Evolutionary conservation across 169 alveolate species (phyloP).

Genomic region (Cryptosporidium andersoni): DNA sequence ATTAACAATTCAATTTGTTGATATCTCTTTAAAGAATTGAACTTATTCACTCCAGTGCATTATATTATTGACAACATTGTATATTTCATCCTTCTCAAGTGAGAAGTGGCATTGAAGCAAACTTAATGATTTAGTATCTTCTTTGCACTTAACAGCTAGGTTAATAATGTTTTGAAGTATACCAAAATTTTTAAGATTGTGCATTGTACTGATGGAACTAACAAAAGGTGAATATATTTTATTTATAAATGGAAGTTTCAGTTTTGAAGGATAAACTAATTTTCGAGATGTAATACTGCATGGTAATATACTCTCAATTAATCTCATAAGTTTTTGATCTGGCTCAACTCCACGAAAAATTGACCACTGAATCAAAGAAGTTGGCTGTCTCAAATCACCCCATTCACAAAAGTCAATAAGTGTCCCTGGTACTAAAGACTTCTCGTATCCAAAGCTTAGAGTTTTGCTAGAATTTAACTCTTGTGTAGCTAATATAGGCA

Average conservation of each 20-base stretch:
- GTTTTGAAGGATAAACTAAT: no score
- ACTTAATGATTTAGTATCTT: not conserved
- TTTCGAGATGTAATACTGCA: not conserved
- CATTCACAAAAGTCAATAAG: no score
- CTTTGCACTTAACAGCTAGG: not conserved
- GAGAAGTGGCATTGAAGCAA: not conserved
- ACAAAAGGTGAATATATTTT: no score
- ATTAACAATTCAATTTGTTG: no score
- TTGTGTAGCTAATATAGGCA: not conserved
- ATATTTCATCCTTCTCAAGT: slow-evolving; percentile 29
- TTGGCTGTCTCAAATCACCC: no score
- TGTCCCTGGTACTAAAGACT: no score
- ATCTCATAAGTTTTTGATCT: not conserved
- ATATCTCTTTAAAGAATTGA: not conserved
- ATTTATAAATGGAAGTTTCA: not conserved
- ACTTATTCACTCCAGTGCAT: slow-evolving; percentile 1
- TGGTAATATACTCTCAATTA: not conserved
- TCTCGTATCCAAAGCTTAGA: no score
- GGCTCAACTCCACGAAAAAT: no score
- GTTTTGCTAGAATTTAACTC: no score
- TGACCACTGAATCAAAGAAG: no score
- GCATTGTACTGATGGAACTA: slow-evolving; percentile 1
- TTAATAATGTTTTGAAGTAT: not conserved
- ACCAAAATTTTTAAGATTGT: slow-evolving; percentile 4
- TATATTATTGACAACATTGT: not conserved